Evolutionary conservation across 768 basidiomycete species (phyloP), one percentile per base, ranked within the genome.

Genomic region (Hypholoma sublateritium): DNA sequence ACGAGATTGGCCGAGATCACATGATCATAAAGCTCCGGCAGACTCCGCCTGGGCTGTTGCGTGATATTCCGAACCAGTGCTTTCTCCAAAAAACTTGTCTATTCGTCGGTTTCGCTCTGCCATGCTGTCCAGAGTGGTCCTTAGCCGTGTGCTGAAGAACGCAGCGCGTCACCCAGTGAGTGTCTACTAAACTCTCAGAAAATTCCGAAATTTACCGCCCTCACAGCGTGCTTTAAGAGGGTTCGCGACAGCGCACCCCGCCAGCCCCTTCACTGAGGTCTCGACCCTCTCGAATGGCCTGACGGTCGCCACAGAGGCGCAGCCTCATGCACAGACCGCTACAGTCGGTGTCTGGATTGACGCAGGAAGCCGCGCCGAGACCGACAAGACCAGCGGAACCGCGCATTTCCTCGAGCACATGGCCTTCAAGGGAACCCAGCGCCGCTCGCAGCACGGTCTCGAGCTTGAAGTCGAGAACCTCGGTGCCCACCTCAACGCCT

Each of bases 281-380:
- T 89, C 95, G 24, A 96, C 93, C 5, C 88, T 99, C 53, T 80
- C 92, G 13, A 98, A 97, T 78, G 97, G 97, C 59, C 80, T 99
- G 56, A 96, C 94, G 12, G 88, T 99, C 62, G 95, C 95, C 48
- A 96, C 95, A 1, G 94, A 96, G 74, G 77, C 90, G 7, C 91
- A 94, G 59, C 82, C 92, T 4, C 88, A 92, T 70, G 89, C 93
- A 4, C 91, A 95, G 75, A 98, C 97, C 0, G 95, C 95, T 6
- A 99, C 96, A n/a, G 94, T 98, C 35, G 97, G 97, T 60, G 89
- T 98, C 58, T 99, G 95, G 95, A 96, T 99, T 66, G 96, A 98
- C 71, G 96, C 97, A 57, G 97, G 97, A 62, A 95, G 93, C 61
- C 85, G 97, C 55, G 95, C 95, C 57, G 97, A 99, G 83, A 96